Percentiles rank a stretch among this genome's conserved stretches.
Evolutionary conservation across 495 filamentous ascomycete genomes (phyloP).

Genomic region (Podospora anserina): DNA sequence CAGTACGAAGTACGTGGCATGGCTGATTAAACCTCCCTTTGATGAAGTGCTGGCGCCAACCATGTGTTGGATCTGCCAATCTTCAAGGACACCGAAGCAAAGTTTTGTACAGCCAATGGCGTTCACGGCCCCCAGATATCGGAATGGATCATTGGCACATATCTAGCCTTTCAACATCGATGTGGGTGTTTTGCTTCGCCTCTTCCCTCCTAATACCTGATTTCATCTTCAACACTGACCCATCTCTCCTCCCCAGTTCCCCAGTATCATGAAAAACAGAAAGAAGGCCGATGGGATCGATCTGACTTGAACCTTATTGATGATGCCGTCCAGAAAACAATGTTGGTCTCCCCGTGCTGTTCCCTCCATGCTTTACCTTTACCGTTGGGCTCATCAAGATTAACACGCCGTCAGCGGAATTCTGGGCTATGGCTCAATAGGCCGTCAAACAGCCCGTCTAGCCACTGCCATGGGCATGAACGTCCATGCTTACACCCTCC

Average conservation of each 20-base stretch:
- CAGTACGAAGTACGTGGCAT: neutral
- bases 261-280: slow-evolving; percentile 53
- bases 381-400: neutral
- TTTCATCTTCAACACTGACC: neutral
- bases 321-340: slow-evolving; percentile 46
- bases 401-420: slow-evolving; percentile 54
- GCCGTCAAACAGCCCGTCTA: slow-evolving; percentile 70
- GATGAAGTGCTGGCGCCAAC: slow-evolving; percentile 62
- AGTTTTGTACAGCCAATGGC: slow-evolving; percentile 69
- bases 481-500: slow-evolving; percentile 78
- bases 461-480: slow-evolving; percentile 72
- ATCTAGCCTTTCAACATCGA: slow-evolving; percentile 47
- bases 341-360: slow-evolving; percentile 35
- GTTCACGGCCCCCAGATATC: slow-evolving; percentile 82
- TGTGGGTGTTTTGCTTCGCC: slow-evolving; percentile 29
- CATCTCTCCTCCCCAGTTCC: slow-evolving; percentile 36
- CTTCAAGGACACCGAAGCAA: slow-evolving; percentile 59
- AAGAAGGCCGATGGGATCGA: slow-evolving; percentile 50
- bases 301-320: slow-evolving; percentile 31
- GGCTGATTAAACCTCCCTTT: neutral
- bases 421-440: slow-evolving; percentile 82
- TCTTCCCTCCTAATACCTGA: neutral
- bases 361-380: neutral
- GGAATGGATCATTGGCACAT: slow-evolving; percentile 66
- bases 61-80: slow-evolving; percentile 61